A percentile compares a stretch with the other conserved stretches of the same genome.
Evolutionary conservation across 768 basidiomycete genomes (phyloP).

Genomic region (Suillus alpinus): DNA sequence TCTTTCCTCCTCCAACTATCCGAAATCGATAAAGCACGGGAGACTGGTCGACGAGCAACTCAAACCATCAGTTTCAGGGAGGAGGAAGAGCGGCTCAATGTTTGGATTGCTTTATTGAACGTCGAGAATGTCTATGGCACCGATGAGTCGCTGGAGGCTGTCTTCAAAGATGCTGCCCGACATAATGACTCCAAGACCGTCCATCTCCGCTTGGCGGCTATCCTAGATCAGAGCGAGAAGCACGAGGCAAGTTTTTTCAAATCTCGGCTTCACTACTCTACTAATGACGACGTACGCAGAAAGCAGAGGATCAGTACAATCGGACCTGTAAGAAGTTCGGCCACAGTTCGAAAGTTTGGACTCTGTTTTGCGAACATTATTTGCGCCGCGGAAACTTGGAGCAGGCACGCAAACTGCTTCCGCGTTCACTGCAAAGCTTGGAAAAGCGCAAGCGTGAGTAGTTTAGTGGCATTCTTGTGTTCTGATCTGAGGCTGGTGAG

Average conservation of each 20-base stretch:
- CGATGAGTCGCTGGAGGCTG: slow-evolving; percentile 70
- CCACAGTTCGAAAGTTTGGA: slow-evolving; percentile 92
- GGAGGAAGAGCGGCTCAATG: slow-evolving; percentile 92
- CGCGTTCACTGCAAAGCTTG: slow-evolving; percentile 84
- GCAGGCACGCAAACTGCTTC: slow-evolving; percentile 80
- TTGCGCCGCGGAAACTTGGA: slow-evolving; percentile 71
- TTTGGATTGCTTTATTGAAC: slow-evolving; percentile 96
- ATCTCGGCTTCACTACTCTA: not conserved
- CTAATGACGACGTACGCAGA: slow-evolving; percentile 42
- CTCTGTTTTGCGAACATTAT: slow-evolving; percentile 80
- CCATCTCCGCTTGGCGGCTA: slow-evolving; percentile 78
- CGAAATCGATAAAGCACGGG: slow-evolving; percentile 91
- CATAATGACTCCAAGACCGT: slow-evolving; percentile 93
- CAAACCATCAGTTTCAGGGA: slow-evolving; percentile 91
- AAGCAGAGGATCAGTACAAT: slow-evolving; percentile 90
- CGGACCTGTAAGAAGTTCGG: slow-evolving; percentile 93
- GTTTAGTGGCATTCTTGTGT: not conserved
- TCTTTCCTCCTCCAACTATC: slow-evolving; percentile 97
- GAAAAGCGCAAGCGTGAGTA: slow-evolving; percentile 90
- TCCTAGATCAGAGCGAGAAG: slow-evolving; percentile 84
- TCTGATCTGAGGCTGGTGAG: slow-evolving; percentile 3
- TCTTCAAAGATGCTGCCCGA: slow-evolving; percentile 87
- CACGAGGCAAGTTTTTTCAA: slow-evolving; percentile 50
- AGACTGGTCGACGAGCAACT: slow-evolving; percentile 81
- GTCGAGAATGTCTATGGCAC: slow-evolving; percentile 92